Evolutionary conservation across 176 grass and related monocot genomes (phyloP).

Genomic region (Avena insularis): DNA sequence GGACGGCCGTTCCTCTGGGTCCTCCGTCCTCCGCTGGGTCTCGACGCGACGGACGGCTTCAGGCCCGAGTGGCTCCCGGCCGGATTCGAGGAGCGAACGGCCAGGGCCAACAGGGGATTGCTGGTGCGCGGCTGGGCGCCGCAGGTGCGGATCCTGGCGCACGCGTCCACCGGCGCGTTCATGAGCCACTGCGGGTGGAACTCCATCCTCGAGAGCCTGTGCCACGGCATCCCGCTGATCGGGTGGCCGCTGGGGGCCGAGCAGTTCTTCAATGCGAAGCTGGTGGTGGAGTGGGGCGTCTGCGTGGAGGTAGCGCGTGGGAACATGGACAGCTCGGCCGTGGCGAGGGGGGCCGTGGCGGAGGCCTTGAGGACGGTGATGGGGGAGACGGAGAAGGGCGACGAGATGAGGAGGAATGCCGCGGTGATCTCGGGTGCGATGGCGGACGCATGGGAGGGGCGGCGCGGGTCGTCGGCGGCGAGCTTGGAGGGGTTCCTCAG

Average conservation of each 20-base stretch:
- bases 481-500: constrained; percentile 44
- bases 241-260: constrained; percentile 61
- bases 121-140: constrained; percentile 59
- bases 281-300: constrained; percentile 57
- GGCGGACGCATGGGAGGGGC: constrained; percentile 52
- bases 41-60: constrained; percentile 46
- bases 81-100: constrained; percentile 57
- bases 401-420: constrained; percentile 45
- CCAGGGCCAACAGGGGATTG: background rate
- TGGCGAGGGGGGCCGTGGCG: constrained; percentile 12
- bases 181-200: constrained; percentile 81
- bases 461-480: constrained; percentile 43
- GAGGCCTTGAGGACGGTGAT: constrained; percentile 41
- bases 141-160: constrained; percentile 61
- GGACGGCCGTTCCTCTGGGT: constrained; percentile 63
- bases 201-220: constrained; percentile 65
- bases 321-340: constrained; percentile 53
- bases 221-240: constrained; percentile 51
- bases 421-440: constrained; percentile 27
- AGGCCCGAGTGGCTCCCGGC: constrained; percentile 58
- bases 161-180: constrained; percentile 56
- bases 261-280: constrained; percentile 68
- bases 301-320: constrained; percentile 65
- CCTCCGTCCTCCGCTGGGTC: constrained; percentile 56
- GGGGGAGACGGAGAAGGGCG: constrained; percentile 40